Evolutionary conservation across 768 basidiomycete genomes (phyloP), one percentile per base, ranked within the genome.

Genomic region (Strobilomyces confusus): DNA sequence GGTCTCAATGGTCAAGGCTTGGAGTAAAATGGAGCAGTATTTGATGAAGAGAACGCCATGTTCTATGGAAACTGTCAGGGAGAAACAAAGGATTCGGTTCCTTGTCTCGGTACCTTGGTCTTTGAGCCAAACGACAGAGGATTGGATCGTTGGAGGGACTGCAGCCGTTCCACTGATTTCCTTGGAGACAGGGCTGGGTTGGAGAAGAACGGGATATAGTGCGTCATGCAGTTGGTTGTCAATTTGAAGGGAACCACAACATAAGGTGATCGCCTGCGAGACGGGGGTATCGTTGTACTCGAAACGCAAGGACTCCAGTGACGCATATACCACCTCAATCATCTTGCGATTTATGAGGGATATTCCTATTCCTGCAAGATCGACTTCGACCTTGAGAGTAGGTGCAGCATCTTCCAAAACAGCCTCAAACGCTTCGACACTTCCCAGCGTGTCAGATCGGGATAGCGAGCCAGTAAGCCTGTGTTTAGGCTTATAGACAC

Each of bases 201-300:
- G 95, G 41, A 98, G 75, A 51, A 98, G 84, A 51, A 98, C 94
- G 2, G 97, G 94, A 75, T 86, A 99, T 13, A 95, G 66, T 17
- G 93, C 95, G 53, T 98, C 97, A 55, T 98, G 95, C 13, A 99
- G 80, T 66, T 99, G 97, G 65, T 98, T 99, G 73, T 99, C 97
- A 54, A 98, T 80, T 68, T 98, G 95, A 12, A 99, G 77, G 61
- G 79, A 85, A n/a, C 89, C 91, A 64, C 87, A 89, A 9, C 87
- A 82, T 33, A 98, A 36, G 44, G 82, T 90, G 49, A 94, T 76
- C 2, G 89, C 81, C 62, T 95, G 92, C 6, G 91, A 86, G 34
- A 86, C 77, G 1, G 80, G 72, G 63, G 86, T 95, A 63, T 89
- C 81, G 38, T 78, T 81, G 70, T 95, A 98, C 60, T 93, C 90